Evolutionary conservation across 1,284 basidiomycete species (phyloP).

Genomic region (Blastosporella zonata): DNA sequence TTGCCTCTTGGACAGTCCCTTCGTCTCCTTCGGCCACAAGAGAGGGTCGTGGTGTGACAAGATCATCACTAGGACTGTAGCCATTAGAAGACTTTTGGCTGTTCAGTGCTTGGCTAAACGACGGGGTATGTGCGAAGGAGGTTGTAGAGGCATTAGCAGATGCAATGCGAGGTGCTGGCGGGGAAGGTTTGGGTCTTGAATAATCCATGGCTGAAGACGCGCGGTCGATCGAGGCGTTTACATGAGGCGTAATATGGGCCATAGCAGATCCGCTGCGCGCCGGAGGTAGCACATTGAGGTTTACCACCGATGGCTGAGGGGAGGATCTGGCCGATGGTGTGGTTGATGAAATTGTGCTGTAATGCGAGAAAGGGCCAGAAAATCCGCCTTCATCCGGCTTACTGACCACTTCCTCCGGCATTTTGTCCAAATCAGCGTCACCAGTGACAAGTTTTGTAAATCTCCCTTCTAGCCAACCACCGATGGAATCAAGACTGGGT

Average conservation of each 20-base stretch:
- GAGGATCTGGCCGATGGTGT: conserved; percentile 70
- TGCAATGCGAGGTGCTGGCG: conserved; percentile 42
- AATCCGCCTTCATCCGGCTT: conserved; percentile 45
- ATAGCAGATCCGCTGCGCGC: conserved; percentile 68
- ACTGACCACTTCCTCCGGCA: conserved; percentile 35
- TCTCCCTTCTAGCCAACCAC: conserved; percentile 91
- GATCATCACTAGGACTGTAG: conserved; percentile 32
- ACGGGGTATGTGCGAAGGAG: conserved; percentile 44
- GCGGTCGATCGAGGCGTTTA: conserved; percentile 56
- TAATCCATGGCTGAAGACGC: conserved; percentile 78
- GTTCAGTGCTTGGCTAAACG: conserved; percentile 36
- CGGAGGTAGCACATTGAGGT: conserved; percentile 42
- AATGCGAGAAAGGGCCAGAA: conserved; percentile 90
- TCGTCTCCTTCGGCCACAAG: conserved; percentile 35
- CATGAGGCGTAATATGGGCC: conserved; percentile 44
- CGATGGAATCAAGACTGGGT: conserved; percentile 90
- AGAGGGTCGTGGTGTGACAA: conserved; percentile 34
- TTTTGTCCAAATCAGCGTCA: conserved; percentile 55
- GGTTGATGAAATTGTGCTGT: conserved; percentile 88
- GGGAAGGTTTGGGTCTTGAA: conserved; percentile 49
- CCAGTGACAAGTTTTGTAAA: conserved; percentile 97
- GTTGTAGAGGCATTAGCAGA: conserved; percentile 52
- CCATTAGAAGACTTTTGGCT: conserved; percentile 27
- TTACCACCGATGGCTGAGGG: conserved; percentile 58
- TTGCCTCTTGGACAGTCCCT: conserved; percentile 35